Conservation (phyloP, 2,329 filamentous ascomycete genomes). For the Lecanosticta acicola region DNA sequence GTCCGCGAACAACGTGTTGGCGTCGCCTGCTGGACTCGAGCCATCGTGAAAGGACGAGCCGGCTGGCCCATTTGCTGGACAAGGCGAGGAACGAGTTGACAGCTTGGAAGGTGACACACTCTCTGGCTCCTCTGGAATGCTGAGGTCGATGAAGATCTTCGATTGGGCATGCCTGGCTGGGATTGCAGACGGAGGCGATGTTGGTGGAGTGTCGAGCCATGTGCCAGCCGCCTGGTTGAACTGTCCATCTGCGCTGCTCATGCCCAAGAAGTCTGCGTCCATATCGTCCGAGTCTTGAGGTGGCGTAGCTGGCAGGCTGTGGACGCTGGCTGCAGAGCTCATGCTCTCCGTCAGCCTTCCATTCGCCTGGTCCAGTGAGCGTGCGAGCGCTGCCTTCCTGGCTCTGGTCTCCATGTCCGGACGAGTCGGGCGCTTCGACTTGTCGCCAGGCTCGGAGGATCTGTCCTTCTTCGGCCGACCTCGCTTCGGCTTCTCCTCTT, state of each 20-base stretch:
- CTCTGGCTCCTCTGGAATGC: slow-evolving; percentile 16
- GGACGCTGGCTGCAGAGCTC: slow-evolving; percentile 27
- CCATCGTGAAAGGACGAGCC: slow-evolving; percentile 13
- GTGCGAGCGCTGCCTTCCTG: slow-evolving; percentile 52
- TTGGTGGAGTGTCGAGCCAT: slow-evolving; percentile 31
- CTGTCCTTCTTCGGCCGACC: slow-evolving; percentile 59
- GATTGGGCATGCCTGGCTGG: slow-evolving; percentile 11
- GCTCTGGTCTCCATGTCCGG: slow-evolving; percentile 55
- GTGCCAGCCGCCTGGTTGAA: slow-evolving; percentile 17
- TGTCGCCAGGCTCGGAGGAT: slow-evolving; percentile 15
- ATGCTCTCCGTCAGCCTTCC: slow-evolving; percentile 19
- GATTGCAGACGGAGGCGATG: slow-evolving; percentile 23
- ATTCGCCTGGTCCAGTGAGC: slow-evolving; percentile 35
- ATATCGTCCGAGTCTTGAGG: slow-evolving; percentile 27
- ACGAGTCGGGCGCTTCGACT: slow-evolving; percentile 18
- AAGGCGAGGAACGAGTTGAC: slow-evolving; percentile 21
- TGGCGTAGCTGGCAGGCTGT: slow-evolving; percentile 31
- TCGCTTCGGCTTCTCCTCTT: slow-evolving; percentile 62
- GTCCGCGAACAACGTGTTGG: slow-evolving; percentile 11
- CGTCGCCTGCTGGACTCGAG: slow-evolving; percentile 17
- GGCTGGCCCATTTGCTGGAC: slow-evolving; percentile 6
- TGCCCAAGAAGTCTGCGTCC: slow-evolving; percentile 28
- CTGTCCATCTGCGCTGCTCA: slow-evolving; percentile 20
- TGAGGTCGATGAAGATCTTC: slow-evolving; percentile 21
- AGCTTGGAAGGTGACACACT: slow-evolving; percentile 25